Percentiles rank a stretch among this genome's conserved stretches.
These are phyloP conservation scores for Thinopyrum elongatum DNA, from an alignment of 176 grass and related monocot genomes.

Conservation along the genomic window DNA sequence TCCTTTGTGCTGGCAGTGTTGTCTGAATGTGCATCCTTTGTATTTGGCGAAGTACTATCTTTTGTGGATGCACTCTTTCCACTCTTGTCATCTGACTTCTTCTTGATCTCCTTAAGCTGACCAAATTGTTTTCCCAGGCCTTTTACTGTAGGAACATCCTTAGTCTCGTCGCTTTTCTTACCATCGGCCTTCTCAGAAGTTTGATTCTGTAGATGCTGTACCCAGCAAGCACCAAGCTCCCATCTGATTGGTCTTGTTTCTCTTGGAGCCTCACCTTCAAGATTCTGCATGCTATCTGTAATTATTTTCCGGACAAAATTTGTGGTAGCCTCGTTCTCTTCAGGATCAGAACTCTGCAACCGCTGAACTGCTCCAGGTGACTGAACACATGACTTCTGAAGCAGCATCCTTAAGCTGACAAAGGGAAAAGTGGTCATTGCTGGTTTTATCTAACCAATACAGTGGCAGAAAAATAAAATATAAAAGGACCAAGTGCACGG, in stretches of 20 bases:
- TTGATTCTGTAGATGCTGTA: constrained; percentile 91
- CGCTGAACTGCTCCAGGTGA: constrained; percentile 51
- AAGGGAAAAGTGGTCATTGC: neutral
- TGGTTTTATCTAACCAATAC: constrained; percentile 23
- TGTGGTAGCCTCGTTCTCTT: constrained; percentile 42
- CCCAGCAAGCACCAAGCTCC: constrained; percentile 99
- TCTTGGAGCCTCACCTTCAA: constrained; percentile 63
- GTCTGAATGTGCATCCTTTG: constrained; percentile 34
- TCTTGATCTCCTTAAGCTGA: constrained; percentile 91
- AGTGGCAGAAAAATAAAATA: neutral
- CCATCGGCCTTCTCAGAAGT: constrained; percentile 66
- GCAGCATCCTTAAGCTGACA: constrained; percentile 93
- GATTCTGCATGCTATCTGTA: constrained; percentile 69
- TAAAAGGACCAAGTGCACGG: neutral
- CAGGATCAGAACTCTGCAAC: constrained; percentile 40
- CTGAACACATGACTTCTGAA: constrained; percentile 57
- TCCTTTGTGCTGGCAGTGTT: constrained; percentile 47
- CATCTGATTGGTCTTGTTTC: constrained; percentile 76
- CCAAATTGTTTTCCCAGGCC: constrained; percentile 97
- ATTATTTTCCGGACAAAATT: constrained; percentile 66
- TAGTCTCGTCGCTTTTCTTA: constrained; percentile 71
- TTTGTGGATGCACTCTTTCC: constrained; percentile 42
- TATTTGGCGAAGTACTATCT: constrained; percentile 38
- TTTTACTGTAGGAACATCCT: constrained; percentile 80
- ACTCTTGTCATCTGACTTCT: constrained; percentile 81